These are phyloP conservation scores for Cucumis hystrix DNA, from an alignment of 306 rosid genomes.

Conservation along the genomic window DNA sequence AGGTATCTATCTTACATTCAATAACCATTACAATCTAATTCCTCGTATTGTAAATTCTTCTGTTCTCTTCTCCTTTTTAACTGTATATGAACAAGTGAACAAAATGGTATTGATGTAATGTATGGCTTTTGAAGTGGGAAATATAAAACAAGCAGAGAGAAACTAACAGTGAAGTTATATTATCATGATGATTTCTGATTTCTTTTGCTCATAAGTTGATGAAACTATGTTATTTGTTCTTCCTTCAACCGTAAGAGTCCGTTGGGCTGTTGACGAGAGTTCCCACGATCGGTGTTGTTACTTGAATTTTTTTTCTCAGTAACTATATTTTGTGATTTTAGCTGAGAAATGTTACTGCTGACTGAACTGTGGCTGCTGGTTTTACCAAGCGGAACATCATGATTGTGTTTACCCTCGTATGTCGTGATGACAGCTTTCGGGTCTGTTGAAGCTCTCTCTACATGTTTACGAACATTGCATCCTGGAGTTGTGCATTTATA, in stretches of 20 bases:
- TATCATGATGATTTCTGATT: slow-evolving; percentile 7
- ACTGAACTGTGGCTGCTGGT: slow-evolving; percentile 49
- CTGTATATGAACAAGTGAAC: background rate
- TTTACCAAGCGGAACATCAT: slow-evolving; percentile 77
- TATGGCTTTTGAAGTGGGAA: background rate
- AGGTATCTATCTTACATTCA: slow-evolving; percentile 18
- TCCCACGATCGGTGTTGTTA: slow-evolving; percentile 12
- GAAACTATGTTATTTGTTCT: slow-evolving; percentile 45
- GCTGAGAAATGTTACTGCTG: slow-evolving; percentile 25
- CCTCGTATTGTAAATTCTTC: background rate
- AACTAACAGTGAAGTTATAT: slow-evolving; percentile 10
- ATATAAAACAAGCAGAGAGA: background rate
- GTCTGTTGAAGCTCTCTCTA: slow-evolving; percentile 78
- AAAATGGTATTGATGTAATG: background rate
- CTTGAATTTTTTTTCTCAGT: slow-evolving; percentile 7
- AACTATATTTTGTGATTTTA: slow-evolving; percentile 22
- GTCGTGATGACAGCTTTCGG: slow-evolving; percentile 87
- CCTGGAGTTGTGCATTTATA: slow-evolving; percentile 74
- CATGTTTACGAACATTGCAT: slow-evolving; percentile 78
- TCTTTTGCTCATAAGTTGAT: background rate
- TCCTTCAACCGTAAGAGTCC: slow-evolving; percentile 54
- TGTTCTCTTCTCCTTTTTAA: background rate
- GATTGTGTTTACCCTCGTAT: slow-evolving; percentile 83
- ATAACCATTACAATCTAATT: slow-evolving; percentile 11
- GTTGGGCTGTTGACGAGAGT: slow-evolving; percentile 33